Base-by-base conservation (phyloP, 768 basidiomycete species). In the Strobilomyces echinocephalus region DNA sequence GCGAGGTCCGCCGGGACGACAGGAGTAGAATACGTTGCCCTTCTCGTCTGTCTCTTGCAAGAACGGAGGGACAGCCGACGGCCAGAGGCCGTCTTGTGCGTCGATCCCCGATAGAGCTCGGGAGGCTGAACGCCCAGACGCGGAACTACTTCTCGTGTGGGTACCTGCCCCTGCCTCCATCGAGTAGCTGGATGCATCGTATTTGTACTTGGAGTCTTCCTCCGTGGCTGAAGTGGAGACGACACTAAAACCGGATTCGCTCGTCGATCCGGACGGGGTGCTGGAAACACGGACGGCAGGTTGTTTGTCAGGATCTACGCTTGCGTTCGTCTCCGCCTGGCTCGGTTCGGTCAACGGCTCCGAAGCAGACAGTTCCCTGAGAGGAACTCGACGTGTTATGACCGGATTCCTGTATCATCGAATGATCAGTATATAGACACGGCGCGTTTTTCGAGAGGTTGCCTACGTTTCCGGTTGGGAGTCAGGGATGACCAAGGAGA, bases 1-100 rank as follows among this genome's bases (percentile, higher is more conserved):
- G 40, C 79, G 78, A 2, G 82, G 75, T 1, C 87, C 88, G 20
- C 80, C 78, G 8, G 84, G 82, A 24, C 88, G 81, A 60, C 81
- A 85, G 7, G 87, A 88, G 26, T 84, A 73, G 48, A 73, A 71
- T 5, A 75, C 76, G 1, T 77, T 77, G 2, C 74, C 76, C 47
- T 75, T 74, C 26, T 75, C 74, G 4, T 76, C 73, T 1, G 76
- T 77, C 57, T 72, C 67, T 5, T 73, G 76, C 10, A 84, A 67
- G 60, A 79, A 83, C 4, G 84, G 83, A 31, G 58, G 63, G 41
- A 66, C 71, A 0, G 76, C 76, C 26, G 79, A 74, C 3, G 87
- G 82, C 0, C 81, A 81, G 5, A 80, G 69, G 14, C 73, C 78
- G 38, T 77, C 70, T 10, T 70, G 63, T 5, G 60, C 58, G 7